Base-by-base conservation (phyloP, 2,329 filamentous ascomycete genomes). In the Diaporthe destruens region DNA sequence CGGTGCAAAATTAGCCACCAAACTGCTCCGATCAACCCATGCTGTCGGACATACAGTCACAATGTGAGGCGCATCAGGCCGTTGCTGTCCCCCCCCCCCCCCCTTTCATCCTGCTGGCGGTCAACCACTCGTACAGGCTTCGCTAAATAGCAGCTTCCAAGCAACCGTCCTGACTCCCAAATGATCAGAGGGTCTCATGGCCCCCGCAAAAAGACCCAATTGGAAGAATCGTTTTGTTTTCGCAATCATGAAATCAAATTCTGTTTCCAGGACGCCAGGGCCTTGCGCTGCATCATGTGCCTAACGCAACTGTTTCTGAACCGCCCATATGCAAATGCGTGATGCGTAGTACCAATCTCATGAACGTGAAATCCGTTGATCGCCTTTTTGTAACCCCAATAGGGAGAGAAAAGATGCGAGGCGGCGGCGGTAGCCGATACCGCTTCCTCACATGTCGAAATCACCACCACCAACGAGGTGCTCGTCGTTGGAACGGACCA, bases 401-500 rank as follows among this genome's bases (percentile, higher is more conserved):
- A 65, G 53, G 67, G 57, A 54, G 44, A 36, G 44, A 56, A 71
- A 29, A 69, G 59, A n/a, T 54, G 18, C 39, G 47, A 68, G 25
- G 57, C 55, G 47, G 36, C 53, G 61, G 63, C 72, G 61, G 63
- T 69, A 39, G 51, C 36, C 44, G 11, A 65, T 72, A 53, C 73
- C 72, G 61, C 65, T 73, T 74, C 75, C 76, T 87, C 85, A 92
- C 81, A 90, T 86, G 79, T 93, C 90, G 81, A 93, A 92, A 72
- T 91, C 87, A 63, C 87, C 86, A 72, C 85, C 85, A 75, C 87
- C 88, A 77, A 93, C 89, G 85, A 91, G 89, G 23, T 66, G 25
- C 75, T 90, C 89, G 73, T 92, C 91, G 76, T 89, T 85, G 72
- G 84, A 88, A 79, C 86, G 88, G 66, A 89, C 85, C 75, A 91